Base-by-base conservation (phyloP, 108 stramenopile species). In the Craspedostauros australis region DNA sequence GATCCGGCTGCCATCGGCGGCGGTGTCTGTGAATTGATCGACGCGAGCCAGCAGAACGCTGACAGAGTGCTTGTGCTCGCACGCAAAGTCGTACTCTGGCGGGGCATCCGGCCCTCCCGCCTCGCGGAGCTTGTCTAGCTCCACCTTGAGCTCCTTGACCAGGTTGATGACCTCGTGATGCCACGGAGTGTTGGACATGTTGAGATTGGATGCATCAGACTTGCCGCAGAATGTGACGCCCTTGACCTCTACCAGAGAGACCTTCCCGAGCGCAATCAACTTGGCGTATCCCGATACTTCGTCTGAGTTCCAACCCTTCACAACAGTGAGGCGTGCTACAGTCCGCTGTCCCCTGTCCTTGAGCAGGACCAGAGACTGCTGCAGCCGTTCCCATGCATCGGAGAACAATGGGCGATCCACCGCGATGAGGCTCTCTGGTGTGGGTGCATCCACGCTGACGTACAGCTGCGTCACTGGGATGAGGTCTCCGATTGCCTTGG, bases 171-270 rank as follows among this genome's bases (percentile, higher is more conserved):
- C 86, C 65, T 98, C 95, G 59, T 94, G 86, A 66, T 98, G 96
- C 91, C 92, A 95, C 3, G 95, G 96, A 16, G 90, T 84, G 62
- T 98, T 95, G 54, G 76, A 64, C 91, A 96, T 98, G 66, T 94
- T 96, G 20, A 98, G 77, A 68, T 91, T 93, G 46, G 90, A 92
- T 18, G 91, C 95, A 61, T 96, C 95, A 2, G 85, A 87, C 46
- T 93, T 95, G 21, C 97, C 97, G 48, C 97, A 96, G 64, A 96
- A 98, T 5, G 97, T 98, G 1, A 98, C 95, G 12, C 89, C 96
- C 84, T 98, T 98, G 48, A 96, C 76, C 61, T 98, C 96, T 20
- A 98, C 88, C 32, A 98, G 58, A 11, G 87, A 90, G 11, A 88
- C 88, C 25, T 78, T 67, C 3, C 96, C 96, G 34, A 94, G 58